Percentiles rank a stretch among this genome's conserved stretches.
Evolutionary conservation across 2,329 filamentous ascomycete genomes (phyloP).

Genomic region (Trichoderma citrinoviride): DNA sequence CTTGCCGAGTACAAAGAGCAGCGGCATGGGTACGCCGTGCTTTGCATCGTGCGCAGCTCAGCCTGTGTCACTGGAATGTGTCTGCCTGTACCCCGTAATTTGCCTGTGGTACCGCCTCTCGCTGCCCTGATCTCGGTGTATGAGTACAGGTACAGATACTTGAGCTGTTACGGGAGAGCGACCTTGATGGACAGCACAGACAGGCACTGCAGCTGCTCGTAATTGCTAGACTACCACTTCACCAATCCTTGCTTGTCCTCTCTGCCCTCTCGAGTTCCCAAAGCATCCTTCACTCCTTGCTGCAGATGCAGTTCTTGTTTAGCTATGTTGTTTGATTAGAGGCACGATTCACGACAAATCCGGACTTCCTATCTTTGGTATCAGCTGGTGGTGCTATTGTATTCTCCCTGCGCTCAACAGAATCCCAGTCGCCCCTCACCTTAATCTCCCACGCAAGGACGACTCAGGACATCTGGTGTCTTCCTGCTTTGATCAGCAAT

Average conservation of each 20-base stretch:
- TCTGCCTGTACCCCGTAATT: background rate
- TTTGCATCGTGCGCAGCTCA: background rate
- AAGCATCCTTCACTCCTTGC: background rate
- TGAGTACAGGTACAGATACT: background rate
- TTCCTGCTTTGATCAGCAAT: background rate
- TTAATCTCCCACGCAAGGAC: background rate
- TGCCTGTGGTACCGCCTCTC: background rate
- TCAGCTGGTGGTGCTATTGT: no score
- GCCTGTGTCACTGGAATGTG: conserved; percentile 7
- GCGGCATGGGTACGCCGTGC: background rate
- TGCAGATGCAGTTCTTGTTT: background rate
- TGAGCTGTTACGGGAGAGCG: background rate
- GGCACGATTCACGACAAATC: background rate
- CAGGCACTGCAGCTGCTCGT: background rate
- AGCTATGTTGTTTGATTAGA: background rate
- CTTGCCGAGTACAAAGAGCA: background rate
- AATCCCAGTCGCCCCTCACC: background rate
- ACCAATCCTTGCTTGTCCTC: no score
- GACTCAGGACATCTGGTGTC: no score
- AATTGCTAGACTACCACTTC: background rate
- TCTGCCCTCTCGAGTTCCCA: conserved; percentile 1
- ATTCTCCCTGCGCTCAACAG: background rate
- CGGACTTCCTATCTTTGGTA: background rate
- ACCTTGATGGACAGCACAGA: no score
- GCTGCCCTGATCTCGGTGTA: background rate